Evolutionary conservation across 2,329 filamentous ascomycete species (phyloP), one percentile per base, ranked within the genome.

Genomic region (Chrysosporium queenslandicum): DNA sequence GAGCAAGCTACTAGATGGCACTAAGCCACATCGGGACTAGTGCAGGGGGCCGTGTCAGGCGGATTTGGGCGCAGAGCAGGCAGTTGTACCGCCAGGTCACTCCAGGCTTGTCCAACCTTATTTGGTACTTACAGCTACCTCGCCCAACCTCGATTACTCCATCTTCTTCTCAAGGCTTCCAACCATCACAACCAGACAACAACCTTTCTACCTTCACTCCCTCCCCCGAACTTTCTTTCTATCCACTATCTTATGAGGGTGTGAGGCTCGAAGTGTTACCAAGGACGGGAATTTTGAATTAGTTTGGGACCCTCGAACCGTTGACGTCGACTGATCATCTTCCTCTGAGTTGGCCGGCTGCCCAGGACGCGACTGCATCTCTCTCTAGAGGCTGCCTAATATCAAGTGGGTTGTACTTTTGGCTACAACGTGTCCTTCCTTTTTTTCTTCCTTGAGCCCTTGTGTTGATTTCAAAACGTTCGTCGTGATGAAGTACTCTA

Each of bases 61-160:
- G 40, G 23, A 16, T 41, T 39, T 39, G 21, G n/a, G 32, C 14
- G 21, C 11, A 23, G 39, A n/a, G 21, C 6, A 3, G 20, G n/a
- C 37, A 23, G 29, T 50, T 32, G 48, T 50, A 50, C 39, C 29
- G 27, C 16, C 16, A 34, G 29, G 37, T 42, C 43, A 25, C 14
- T 29, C 20, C 11, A 36, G 30, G 40, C 39, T 12, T 45, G 8
- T 16, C 29, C 11, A 36, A 20, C 20, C 23, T 6, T 14, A 9
- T 25, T 14, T 29, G 29, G 39, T 51, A 51, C 40, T 30, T 27
- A 5, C 29, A 14, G 21, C 30, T 51, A 51, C 49, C 40, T 45
- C 30, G 8, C 14, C 8, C 18, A 40, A 49, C 29, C 40, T 51
- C 37, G 16, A 43, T 50, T 41, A 42, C 48, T 39, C 25, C 48